Evolutionary conservation across 2,329 filamentous ascomycete genomes (phyloP), one percentile per base, ranked within the genome.

Genomic region (Alternaria solani): DNA sequence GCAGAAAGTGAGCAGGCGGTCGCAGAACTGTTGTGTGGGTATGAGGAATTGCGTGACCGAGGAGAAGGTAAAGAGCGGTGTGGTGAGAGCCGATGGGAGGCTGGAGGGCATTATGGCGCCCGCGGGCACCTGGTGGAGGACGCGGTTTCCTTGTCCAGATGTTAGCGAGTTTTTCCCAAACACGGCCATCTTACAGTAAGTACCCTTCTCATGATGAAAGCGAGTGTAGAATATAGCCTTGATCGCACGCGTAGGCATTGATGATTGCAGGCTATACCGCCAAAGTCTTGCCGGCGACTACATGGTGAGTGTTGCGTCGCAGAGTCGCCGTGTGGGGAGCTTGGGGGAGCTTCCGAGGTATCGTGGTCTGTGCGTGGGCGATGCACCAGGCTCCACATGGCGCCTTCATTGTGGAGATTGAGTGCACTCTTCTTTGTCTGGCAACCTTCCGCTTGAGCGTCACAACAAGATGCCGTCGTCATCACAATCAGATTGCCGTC

Each of bases 11-110:
- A 98, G 86, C 62, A 94, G 89, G 65, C 93, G 92, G 77, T 97
- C 96, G 85, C 94, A 97, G 75, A 99, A 95, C 72, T 94, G 91
- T 79, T 97, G 93, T 55, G 92, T 91, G 18, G 95, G 95, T 72
- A 99, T 97, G 74, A 99, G 90, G 82, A 96, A 97, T 76, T 94
- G 90, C 16, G 92, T 91, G 68, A 98, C 87, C 52, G 92, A 89
- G 66, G 91, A 88, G 80, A 97, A 98, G 79, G 93, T 89, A 74
- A 97, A 87, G 64, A 97, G 87, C 3, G 90, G 89, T 11, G 83
- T 82, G 73, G 82, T 86, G 67, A 74, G 78, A 34, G 83, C 75
- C 61, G 82, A 73, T 62, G 83, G 61, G 67, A 77, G 65, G 72
- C 57, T 61, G 5, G 74, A 78, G 2, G 78, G 74, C 8, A 74